These are phyloP conservation scores for Ascoidea asiatica DNA, from an alignment of 805 yeast genomes.

Conservation along the genomic window DNA sequence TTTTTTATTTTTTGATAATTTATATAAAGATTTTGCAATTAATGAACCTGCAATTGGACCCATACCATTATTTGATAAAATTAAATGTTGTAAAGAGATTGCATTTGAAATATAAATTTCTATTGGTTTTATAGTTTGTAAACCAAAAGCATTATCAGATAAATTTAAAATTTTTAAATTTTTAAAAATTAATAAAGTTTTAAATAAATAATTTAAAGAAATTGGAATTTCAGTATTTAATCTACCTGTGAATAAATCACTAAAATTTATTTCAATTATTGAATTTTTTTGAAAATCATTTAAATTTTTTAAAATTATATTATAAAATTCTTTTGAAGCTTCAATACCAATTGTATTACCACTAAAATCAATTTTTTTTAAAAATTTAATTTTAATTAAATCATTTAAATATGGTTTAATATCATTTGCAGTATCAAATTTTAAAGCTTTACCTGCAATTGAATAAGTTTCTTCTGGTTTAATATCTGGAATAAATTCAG, in stretches of 20 bases:
- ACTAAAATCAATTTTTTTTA: constrained; percentile 57
- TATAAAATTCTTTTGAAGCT: constrained; percentile 64
- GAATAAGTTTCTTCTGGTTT: constrained; percentile 38
- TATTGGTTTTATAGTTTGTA: constrained; percentile 84
- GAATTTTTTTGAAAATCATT: constrained; percentile 21
- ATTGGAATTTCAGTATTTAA: constrained; percentile 89
- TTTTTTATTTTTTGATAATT: constrained; percentile 52
- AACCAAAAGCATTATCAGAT: constrained; percentile 94
- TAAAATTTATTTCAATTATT: constrained; percentile 61
- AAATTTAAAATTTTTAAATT: constrained; percentile 64
- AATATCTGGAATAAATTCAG: constrained; percentile 25
- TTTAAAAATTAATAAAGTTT: constrained; percentile 57
- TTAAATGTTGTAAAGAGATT: constrained; percentile 69
- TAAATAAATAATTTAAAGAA: constrained; percentile 58
- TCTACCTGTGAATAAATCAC: constrained; percentile 92
- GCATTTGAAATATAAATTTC: constrained; percentile 69
- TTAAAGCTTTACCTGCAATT: constrained; percentile 60
- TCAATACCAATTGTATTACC: constrained; percentile 94
- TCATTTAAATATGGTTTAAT: constrained; percentile 57
- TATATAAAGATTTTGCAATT: constrained; percentile 75
- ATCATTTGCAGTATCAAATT: constrained; percentile 61
- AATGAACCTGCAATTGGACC: constrained; percentile 97
- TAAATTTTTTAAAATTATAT: constrained; percentile 27
- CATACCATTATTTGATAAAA: constrained; percentile 90
- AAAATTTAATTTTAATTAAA: constrained; percentile 24